Conservation (phyloP, 805 yeast species). For the Limtongozyma cylindracea region DNA sequence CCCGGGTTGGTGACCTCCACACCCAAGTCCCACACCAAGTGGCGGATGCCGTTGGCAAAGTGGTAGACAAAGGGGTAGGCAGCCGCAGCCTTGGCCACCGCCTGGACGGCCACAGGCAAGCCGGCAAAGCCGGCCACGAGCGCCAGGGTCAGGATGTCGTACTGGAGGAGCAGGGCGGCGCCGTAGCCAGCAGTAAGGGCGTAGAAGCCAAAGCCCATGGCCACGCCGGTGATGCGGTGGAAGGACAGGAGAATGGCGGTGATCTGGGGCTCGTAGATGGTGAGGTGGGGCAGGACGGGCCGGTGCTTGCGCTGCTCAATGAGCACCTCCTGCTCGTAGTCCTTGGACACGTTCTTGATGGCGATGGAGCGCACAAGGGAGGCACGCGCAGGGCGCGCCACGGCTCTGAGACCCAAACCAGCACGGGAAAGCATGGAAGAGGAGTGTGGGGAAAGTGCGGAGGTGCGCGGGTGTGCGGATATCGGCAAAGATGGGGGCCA, state of each 20-base stretch:
- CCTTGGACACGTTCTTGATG: slow-evolving; percentile 22
- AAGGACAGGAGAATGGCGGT: slow-evolving; percentile 59
- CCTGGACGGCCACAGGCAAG: slow-evolving; percentile 37
- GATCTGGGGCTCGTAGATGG: slow-evolving; percentile 78
- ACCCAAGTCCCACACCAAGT: slow-evolving; percentile 83
- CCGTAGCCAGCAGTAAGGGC: slow-evolving; percentile 58
- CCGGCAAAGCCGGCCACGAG: slow-evolving; percentile 29
- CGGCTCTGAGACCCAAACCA: too few species aligned
- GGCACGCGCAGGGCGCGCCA: too few species aligned
- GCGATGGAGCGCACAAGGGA: too few species aligned
- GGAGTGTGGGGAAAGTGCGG: too few species aligned
- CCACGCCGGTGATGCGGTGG: slow-evolving; percentile 79
- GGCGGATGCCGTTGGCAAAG: slow-evolving; percentile 71
- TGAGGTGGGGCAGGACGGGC: slow-evolving; percentile 77
- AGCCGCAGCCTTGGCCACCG: slow-evolving; percentile 38
- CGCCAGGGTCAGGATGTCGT: slow-evolving; percentile 33
- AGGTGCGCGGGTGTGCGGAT: too few species aligned
- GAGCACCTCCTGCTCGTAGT: slow-evolving; percentile 43
- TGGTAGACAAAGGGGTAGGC: slow-evolving; percentile 81
- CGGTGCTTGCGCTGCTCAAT: slow-evolving; percentile 67
- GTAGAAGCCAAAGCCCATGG: slow-evolving; percentile 57
- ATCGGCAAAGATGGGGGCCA: too few species aligned
- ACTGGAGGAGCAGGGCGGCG: slow-evolving; percentile 23
- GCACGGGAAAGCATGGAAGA: too few species aligned
- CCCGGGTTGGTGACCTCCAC: slow-evolving; percentile 58